These are phyloP conservation scores for Sporisorium reilianum DNA, from an alignment of 1,284 basidiomycete genomes.

Conservation along the genomic window DNA sequence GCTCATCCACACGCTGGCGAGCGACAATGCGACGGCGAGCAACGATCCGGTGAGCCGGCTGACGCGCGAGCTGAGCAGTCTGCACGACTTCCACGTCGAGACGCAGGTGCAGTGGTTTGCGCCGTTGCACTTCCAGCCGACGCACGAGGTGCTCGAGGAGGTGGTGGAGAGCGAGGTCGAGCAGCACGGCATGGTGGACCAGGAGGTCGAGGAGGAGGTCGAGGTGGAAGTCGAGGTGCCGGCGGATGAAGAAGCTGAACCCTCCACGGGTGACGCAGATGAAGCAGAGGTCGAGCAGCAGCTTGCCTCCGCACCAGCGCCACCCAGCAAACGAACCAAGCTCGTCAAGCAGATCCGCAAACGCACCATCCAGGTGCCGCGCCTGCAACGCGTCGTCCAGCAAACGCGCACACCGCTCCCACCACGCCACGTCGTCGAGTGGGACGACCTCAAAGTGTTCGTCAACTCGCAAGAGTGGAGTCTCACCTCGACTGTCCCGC, in stretches of 20 bases:
- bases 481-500: constrained; percentile 70
- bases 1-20: constrained; percentile 27
- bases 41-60: constrained; percentile 31
- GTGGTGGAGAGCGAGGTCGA: constrained; percentile 41
- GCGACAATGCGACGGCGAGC: background rate
- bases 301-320: background rate
- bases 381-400: constrained; percentile 11
- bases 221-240: constrained; percentile 9
- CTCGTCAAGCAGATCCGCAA: constrained; percentile 18
- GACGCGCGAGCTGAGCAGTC: constrained; percentile 34
- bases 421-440: constrained; percentile 45
- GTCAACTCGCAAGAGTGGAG: constrained; percentile 97
- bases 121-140: constrained; percentile 85
- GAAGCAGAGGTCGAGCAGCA: constrained; percentile 12
- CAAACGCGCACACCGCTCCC: constrained; percentile 15
- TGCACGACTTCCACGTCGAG: constrained; percentile 93
- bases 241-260: constrained; percentile 1
- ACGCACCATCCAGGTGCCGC: constrained; percentile 25
- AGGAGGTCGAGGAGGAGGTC: constrained; percentile 36
- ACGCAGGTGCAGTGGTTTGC: constrained; percentile 93
- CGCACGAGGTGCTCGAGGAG: constrained; percentile 69
- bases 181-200: constrained; percentile 39
- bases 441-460: constrained; percentile 73
- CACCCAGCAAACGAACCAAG: constrained; percentile 8
- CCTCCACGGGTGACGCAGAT: constrained; percentile 4